These are phyloP conservation scores for Erodium moschatum DNA, from an alignment of 441 rosid genomes.

Conservation along the genomic window DNA sequence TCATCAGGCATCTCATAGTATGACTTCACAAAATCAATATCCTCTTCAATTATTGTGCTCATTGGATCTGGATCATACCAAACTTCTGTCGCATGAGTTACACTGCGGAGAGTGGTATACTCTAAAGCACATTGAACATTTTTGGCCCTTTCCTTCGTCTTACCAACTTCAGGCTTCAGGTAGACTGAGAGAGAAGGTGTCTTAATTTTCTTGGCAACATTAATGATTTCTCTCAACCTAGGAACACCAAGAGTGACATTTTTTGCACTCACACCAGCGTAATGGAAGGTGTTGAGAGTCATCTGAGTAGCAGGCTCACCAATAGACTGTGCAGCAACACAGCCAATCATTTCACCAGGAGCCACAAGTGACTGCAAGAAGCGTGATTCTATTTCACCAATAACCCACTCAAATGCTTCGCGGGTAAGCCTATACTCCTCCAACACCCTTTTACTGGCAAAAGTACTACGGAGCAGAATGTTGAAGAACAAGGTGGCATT, in stretches of 20 bases:
- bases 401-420: conserved; percentile 97
- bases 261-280: conserved; percentile 99
- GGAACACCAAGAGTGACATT: conserved; percentile 99
- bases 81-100: conserved; percentile 92
- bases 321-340: conserved; percentile 98
- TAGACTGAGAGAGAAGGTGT: conserved; percentile 90
- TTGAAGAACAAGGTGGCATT: conserved; percentile 93
- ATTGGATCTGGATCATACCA: conserved; percentile 98
- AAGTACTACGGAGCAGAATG: conserved; percentile 91
- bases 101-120: conserved; percentile 93
- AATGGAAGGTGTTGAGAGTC: conserved; percentile 97
- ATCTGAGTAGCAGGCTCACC: conserved; percentile 99
- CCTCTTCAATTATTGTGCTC: conserved; percentile 87
- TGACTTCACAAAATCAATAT: conserved; percentile 81
- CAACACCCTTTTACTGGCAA: conserved; percentile 96
- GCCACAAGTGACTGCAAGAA: conserved; percentile 88
- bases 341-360: conserved; percentile 98
- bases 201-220: conserved; percentile 90
- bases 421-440: conserved; percentile 94
- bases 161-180: conserved; percentile 63
- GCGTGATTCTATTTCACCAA: conserved; percentile 93
- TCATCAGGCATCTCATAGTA: conserved; percentile 99
- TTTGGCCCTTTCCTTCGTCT: conserved; percentile 90
- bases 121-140: conserved; percentile 94
- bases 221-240: conserved; percentile 88